Percentiles rank a stretch among this genome's conserved stretches.
phyloP scores from a whole-genome alignment of 768 basidiomycete genomes.

The Hydnomerulius pinastri region DNA sequence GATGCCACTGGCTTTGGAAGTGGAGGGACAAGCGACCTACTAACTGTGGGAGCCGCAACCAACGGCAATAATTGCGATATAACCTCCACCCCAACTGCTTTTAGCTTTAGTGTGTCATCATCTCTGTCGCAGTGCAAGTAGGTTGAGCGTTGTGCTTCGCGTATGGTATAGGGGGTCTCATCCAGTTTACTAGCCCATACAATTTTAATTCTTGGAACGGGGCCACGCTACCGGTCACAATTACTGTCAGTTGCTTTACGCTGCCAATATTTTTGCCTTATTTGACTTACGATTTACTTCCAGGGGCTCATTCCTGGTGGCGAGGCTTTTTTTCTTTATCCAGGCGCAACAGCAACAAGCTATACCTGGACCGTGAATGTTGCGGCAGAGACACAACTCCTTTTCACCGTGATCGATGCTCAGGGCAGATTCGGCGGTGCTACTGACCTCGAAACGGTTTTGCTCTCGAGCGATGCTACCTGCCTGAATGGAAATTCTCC shows the following conservation, averaged over 20 bases:
- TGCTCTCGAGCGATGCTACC: conserved; percentile 44
- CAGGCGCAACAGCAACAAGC: conserved; percentile 36
- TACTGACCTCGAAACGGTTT: conserved; percentile 53
- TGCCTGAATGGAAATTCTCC: conserved; percentile 59
- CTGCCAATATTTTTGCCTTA: background rate
- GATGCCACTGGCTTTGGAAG: conserved; percentile 69
- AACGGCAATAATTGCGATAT: conserved; percentile 50
- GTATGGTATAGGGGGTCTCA: conserved; percentile 6
- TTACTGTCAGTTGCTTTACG: conserved; percentile 42
- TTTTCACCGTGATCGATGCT: conserved; percentile 59
- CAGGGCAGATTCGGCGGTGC: conserved; percentile 56
- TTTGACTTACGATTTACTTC: conserved; percentile 1
- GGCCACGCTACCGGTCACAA: conserved; percentile 56
- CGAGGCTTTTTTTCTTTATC: conserved; percentile 44
- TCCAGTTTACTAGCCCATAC: conserved; percentile 41
- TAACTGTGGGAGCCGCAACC: conserved; percentile 49
- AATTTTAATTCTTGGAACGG: conserved; percentile 43
- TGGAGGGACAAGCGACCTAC: conserved; percentile 56
- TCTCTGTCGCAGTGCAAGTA: conserved; percentile 66
- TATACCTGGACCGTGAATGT: conserved; percentile 62
- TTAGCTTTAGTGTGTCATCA: conserved; percentile 50
- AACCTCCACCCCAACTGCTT: conserved; percentile 43
- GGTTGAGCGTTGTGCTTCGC: conserved; percentile 13
- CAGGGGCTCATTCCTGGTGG: conserved; percentile 70
- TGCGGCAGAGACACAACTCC: conserved; percentile 54